Conservation (phyloP, 1,284 basidiomycete species). For the Heterobasidion irregulare region DNA sequence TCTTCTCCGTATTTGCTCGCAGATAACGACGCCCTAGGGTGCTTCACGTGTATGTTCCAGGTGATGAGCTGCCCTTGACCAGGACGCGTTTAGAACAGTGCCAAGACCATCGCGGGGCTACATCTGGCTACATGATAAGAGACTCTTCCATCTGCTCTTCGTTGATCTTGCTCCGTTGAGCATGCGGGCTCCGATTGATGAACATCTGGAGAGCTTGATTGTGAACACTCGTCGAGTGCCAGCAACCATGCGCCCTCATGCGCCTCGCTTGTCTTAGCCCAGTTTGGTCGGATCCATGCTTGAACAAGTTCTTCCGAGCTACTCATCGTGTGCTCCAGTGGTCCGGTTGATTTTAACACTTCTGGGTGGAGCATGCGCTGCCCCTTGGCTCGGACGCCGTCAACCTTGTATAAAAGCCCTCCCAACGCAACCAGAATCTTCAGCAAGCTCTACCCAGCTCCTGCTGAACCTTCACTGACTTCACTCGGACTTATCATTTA, state of each 20-base stretch:
- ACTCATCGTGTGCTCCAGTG: background rate
- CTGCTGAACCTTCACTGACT: background rate
- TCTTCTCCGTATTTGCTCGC: no score
- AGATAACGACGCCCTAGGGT: no score
- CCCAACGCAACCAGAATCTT: background rate
- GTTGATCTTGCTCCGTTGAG: no score
- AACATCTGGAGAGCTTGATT: background rate
- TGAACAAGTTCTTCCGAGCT: background rate
- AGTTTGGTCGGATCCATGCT: no score
- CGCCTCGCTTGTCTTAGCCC: no score
- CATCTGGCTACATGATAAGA: no score
- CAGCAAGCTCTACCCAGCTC: background rate
- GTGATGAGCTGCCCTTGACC: no score
- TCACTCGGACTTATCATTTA: background rate
- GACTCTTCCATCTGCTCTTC: no score
- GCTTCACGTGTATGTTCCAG: no score
- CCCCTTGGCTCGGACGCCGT: background rate
- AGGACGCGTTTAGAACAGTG: no score
- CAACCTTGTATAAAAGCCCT: background rate
- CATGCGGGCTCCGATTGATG: background rate
- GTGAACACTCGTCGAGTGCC: background rate
- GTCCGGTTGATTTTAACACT: background rate
- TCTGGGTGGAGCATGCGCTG: background rate
- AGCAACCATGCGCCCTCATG: background rate
- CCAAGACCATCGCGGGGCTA: no score